Evolutionary conservation across 2,329 filamentous ascomycete genomes (phyloP).

Genomic region (Volutella citrinella): DNA sequence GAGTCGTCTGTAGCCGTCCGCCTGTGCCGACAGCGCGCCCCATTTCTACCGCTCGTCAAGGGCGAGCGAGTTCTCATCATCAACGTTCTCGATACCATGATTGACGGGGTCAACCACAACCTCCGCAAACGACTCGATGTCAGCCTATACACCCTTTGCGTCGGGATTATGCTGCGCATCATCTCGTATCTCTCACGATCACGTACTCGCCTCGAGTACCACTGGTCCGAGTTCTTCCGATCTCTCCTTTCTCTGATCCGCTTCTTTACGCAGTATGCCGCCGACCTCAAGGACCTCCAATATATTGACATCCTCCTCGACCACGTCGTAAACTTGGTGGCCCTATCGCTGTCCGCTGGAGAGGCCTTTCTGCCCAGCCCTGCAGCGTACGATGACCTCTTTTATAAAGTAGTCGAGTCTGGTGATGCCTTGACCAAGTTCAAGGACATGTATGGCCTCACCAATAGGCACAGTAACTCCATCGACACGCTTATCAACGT

Average conservation of each 20-base stretch:
- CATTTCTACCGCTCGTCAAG: slow-evolving; percentile 73
- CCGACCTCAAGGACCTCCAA: slow-evolving; percentile 67
- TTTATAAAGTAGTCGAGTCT: slow-evolving; percentile 96
- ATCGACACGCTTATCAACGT: slow-evolving; percentile 84
- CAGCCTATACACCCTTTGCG: slow-evolving; percentile 75
- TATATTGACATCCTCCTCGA: slow-evolving; percentile 73
- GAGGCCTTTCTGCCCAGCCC: slow-evolving; percentile 89
- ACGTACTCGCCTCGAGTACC: slow-evolving; percentile 78
- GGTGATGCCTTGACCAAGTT: slow-evolving; percentile 82
- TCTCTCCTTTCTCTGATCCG: slow-evolving; percentile 82
- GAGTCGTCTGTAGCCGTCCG: slow-evolving; percentile 73
- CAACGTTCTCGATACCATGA: slow-evolving; percentile 78
- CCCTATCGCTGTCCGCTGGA: slow-evolving; percentile 78
- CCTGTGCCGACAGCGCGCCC: slow-evolving; percentile 84
- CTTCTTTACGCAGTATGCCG: slow-evolving; percentile 83
- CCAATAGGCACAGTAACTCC: slow-evolving; percentile 59
- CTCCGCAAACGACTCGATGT: slow-evolving; percentile 81
- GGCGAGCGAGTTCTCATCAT: slow-evolving; percentile 72
- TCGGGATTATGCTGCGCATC: slow-evolving; percentile 79
- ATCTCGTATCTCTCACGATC: slow-evolving; percentile 81
- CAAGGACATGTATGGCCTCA: slow-evolving; percentile 68
- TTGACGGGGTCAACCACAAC: slow-evolving; percentile 94
- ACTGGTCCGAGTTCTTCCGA: slow-evolving; percentile 95
- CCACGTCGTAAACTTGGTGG: slow-evolving; percentile 76
- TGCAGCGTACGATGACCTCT: slow-evolving; percentile 88